Evolutionary conservation across 768 basidiomycete species (phyloP).

Genomic region (Collybia mongolica): DNA sequence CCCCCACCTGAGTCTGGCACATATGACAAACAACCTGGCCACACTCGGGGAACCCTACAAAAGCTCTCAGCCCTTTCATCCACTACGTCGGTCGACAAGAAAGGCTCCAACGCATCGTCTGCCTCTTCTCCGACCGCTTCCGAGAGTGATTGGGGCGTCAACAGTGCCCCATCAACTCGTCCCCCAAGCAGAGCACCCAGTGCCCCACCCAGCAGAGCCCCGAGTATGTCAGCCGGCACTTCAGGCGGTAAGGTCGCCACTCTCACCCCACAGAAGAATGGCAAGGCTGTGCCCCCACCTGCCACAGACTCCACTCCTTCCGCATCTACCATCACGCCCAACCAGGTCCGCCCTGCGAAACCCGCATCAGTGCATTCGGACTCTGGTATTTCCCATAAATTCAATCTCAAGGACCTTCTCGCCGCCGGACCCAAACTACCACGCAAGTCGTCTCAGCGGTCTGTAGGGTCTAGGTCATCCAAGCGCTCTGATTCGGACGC

Average conservation of each 20-base stretch:
- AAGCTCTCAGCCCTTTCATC: slow-evolving; percentile 37
- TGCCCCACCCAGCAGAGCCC: slow-evolving; percentile 49
- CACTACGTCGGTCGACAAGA: slow-evolving; percentile 25
- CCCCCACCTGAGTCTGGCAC: slow-evolving; percentile 49
- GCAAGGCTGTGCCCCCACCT: slow-evolving; percentile 19
- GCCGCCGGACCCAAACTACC: slow-evolving; percentile 70
- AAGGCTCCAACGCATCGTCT: slow-evolving; percentile 32
- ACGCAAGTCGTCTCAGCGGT: slow-evolving; percentile 67
- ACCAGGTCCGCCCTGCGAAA: slow-evolving; percentile 22
- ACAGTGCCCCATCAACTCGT: slow-evolving; percentile 56
- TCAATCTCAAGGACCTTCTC: slow-evolving; percentile 82
- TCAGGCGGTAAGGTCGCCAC: slow-evolving; percentile 32
- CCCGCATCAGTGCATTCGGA: slow-evolving; percentile 50
- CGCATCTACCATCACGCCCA: slow-evolving; percentile 12
- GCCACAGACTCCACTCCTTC: background rate
- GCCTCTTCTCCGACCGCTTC: slow-evolving; percentile 49
- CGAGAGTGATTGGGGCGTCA: slow-evolving; percentile 52
- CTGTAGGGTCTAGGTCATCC: slow-evolving; percentile 54
- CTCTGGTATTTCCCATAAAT: slow-evolving; percentile 64
- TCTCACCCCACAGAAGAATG: slow-evolving; percentile 12
- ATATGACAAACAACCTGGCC: slow-evolving; percentile 50
- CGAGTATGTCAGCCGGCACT: slow-evolving; percentile 43
- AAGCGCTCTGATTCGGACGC: slow-evolving; percentile 70
- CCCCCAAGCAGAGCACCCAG: slow-evolving; percentile 53
- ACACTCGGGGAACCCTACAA: slow-evolving; percentile 43